These are phyloP conservation scores for Entrophospora sp. DNA, from an alignment of 192 early-diverging fungal species.

Conservation along the genomic window DNA sequence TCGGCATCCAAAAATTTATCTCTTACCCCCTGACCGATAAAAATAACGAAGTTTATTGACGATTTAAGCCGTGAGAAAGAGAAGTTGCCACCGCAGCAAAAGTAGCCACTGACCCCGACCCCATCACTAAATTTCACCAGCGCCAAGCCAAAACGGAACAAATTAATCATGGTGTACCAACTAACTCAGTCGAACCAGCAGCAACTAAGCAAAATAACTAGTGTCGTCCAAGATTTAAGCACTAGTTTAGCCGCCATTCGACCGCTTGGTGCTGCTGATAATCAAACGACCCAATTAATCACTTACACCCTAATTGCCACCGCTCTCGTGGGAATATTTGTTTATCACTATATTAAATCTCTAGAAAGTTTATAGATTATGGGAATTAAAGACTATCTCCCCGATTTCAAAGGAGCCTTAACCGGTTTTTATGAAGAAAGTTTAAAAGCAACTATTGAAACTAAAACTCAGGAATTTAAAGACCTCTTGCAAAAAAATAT, in stretches of 20 bases:
- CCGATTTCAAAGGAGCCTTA: neutral
- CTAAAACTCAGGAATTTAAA: neutral
- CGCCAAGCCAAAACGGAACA: too few relatives aligned
- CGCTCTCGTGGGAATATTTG: neutral
- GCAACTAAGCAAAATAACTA: too few relatives aligned
- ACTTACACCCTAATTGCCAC: conserved; percentile 1
- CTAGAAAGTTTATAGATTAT: neutral
- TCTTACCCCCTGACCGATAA: too few relatives aligned
- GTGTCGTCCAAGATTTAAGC: neutral
- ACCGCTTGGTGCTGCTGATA: neutral
- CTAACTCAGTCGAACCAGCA: too few relatives aligned
- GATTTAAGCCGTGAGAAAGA: too few relatives aligned
- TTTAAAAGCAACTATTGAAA: neutral
- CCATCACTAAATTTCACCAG: too few relatives aligned
- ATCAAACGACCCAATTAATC: neutral
- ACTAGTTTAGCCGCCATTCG: neutral
- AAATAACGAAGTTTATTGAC: too few relatives aligned
- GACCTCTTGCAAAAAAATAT: neutral
- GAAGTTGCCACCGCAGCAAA: too few relatives aligned
- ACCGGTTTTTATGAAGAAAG: neutral
- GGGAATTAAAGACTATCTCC: conserved; percentile 4
- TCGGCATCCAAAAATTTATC: too few relatives aligned
- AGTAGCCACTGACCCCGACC: too few relatives aligned
- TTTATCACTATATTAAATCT: conserved; percentile 1
- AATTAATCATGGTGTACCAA: too few relatives aligned